Conservation (phyloP, 495 filamentous ascomycete genomes). For the Xylaria venustula region DNA sequence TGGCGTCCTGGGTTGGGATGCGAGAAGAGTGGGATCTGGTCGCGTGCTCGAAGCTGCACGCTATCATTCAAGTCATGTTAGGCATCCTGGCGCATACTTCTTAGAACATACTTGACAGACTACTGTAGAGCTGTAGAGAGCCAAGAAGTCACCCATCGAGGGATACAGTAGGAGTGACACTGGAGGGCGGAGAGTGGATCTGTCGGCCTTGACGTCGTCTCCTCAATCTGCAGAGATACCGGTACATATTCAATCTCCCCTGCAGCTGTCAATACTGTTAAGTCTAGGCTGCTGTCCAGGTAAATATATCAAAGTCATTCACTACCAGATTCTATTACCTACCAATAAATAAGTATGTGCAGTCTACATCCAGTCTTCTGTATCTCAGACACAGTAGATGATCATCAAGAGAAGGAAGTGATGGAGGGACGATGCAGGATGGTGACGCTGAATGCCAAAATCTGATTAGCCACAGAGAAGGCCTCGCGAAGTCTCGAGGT, state of each 20-base stretch:
- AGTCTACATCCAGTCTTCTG: neutral
- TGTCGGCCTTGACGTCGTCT: neutral
- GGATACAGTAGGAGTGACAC: too few species aligned
- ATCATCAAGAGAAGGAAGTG: neutral
- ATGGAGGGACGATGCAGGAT: neutral
- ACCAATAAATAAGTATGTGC: neutral
- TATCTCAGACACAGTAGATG: neutral
- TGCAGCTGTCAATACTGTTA: neutral
- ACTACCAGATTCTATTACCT: too few species aligned
- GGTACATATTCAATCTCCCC: neutral
- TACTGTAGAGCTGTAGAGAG: neutral
- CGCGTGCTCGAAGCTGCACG: constrained; percentile 2
- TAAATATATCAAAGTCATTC: too few species aligned
- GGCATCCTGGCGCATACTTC: neutral
- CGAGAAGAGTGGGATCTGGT: constrained; percentile 6
- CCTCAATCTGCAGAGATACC: neutral
- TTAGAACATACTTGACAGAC: neutral
- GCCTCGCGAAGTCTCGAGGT: neutral
- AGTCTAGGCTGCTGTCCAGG: too few species aligned
- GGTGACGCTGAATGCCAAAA: neutral
- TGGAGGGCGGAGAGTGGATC: too few species aligned
- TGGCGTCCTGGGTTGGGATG: constrained; percentile 1
- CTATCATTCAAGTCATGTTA: neutral
- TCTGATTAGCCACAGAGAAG: neutral
- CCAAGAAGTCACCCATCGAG: too few species aligned